Percentiles rank a stretch among this genome's conserved stretches.
phyloP scores from a whole-genome alignment of 1,284 basidiomycete species.

The Cerioporus squamosus region DNA sequence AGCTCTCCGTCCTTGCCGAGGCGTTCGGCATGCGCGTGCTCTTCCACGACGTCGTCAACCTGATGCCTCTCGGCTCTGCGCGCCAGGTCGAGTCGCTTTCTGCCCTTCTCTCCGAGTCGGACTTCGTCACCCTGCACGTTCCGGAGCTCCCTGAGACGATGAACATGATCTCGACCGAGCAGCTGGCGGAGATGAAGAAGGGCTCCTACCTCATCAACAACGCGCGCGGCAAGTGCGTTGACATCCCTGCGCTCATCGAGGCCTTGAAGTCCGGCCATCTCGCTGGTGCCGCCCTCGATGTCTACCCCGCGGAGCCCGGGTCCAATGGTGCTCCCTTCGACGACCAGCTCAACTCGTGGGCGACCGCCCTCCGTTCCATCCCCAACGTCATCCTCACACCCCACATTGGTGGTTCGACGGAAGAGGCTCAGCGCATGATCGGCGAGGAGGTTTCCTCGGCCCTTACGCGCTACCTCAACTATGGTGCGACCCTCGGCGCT shows the following conservation, averaged over 20 bases:
- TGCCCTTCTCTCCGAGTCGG: conserved; percentile 80
- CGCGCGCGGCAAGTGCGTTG: conserved; percentile 93
- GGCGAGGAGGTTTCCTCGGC: conserved; percentile 93
- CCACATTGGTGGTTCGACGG: conserved; percentile 98
- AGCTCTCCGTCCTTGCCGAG: conserved; percentile 97
- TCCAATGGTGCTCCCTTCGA: conserved; percentile 90
- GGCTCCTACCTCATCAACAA: conserved; percentile 99
- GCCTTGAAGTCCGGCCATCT: conserved; percentile 86
- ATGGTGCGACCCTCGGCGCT: conserved; percentile 88
- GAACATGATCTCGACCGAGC: conserved; percentile 84
- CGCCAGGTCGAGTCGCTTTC: conserved; percentile 86
- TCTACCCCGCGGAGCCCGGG: conserved; percentile 93
- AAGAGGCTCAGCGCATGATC: conserved; percentile 98
- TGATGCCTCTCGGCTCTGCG: conserved; percentile 98
- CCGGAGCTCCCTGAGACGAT: conserved; percentile 96
- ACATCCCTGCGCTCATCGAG: conserved; percentile 89
- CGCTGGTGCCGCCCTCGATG: conserved; percentile 94
- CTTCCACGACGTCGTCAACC: conserved; percentile 95
- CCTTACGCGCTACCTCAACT: conserved; percentile 90
- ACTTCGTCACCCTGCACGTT: conserved; percentile 97
- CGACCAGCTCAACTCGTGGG: conserved; percentile 85
- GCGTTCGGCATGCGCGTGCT: conserved; percentile 96
- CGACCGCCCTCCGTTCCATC: conserved; percentile 71
- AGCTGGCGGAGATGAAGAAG: conserved; percentile 93
- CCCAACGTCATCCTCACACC: conserved; percentile 96